These are phyloP conservation scores for Chrysanthemum seticuspe DNA, from an alignment of 129 eudicot species.

Conservation along the genomic window DNA sequence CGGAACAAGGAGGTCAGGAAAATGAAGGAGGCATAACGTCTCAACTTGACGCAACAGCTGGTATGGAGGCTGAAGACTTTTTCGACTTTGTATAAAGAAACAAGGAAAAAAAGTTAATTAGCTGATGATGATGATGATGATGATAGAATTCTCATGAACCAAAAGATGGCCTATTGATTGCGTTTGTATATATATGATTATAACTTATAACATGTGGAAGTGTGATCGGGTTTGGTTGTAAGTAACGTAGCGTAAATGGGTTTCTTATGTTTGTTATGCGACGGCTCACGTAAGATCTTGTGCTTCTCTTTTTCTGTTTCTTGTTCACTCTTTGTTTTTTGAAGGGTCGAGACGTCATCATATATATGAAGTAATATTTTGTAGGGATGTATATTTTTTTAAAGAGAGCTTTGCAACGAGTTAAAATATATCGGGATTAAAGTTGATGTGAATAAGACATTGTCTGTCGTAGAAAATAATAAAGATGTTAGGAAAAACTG, in stretches of 20 bases:
- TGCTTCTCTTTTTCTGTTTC: background rate
- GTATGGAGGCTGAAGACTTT: conserved; percentile 44
- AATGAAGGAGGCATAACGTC: conserved; percentile 35
- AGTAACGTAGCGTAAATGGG: background rate
- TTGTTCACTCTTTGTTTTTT: background rate
- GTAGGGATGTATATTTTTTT: too few species aligned
- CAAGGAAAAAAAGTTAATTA: background rate
- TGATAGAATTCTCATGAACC: background rate
- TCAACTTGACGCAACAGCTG: conserved; percentile 10
- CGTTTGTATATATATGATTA: background rate
- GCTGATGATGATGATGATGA: background rate
- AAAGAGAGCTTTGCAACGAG: too few species aligned
- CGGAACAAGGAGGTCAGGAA: conserved; percentile 44
- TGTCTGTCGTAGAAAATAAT: too few species aligned
- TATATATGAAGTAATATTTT: background rate
- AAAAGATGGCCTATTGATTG: conserved; percentile 7
- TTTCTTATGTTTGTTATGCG: too few species aligned
- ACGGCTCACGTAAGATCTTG: background rate
- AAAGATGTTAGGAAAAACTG: too few species aligned
- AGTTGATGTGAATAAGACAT: too few species aligned
- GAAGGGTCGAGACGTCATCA: background rate
- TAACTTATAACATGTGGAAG: background rate
- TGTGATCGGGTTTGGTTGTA: conserved; percentile 14
- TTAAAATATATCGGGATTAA: too few species aligned
- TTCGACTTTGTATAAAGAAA: conserved; percentile 19